Conservation (phyloP, 192 early-diverging fungal species). For the Backusella morwellensis region DNA sequence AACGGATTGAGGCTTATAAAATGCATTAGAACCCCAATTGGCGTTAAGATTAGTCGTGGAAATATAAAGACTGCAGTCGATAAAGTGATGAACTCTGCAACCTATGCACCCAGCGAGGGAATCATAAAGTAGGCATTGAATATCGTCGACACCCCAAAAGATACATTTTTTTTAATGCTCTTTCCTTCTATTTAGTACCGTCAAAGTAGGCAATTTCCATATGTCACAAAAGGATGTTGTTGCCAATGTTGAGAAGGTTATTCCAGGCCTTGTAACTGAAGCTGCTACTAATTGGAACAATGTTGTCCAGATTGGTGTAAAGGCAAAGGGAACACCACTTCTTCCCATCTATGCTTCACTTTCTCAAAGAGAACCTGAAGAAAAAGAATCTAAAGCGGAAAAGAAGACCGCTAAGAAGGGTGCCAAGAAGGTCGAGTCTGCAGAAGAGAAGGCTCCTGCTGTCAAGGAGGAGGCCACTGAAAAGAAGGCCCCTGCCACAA, state of each 20-base stretch:
- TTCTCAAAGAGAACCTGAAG: slow-evolving; percentile 22
- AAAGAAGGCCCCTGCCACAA: not conserved
- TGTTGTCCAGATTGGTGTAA: slow-evolving; percentile 80
- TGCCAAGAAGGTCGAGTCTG: not conserved
- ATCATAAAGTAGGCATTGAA: not conserved
- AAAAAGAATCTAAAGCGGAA: not conserved
- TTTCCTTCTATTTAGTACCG: slow-evolving; percentile 41
- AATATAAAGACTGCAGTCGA: slow-evolving; percentile 60
- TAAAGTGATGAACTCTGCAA: slow-evolving; percentile 57
- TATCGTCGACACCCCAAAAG: not conserved
- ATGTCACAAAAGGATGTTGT: slow-evolving; percentile 60
- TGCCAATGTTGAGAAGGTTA: slow-evolving; percentile 70
- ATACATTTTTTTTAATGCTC: not conserved
- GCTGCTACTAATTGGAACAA: slow-evolving; percentile 76
- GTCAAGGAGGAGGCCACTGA: not conserved
- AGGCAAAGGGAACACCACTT: slow-evolving; percentile 67
- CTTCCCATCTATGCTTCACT: slow-evolving; percentile 81
- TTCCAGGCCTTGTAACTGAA: slow-evolving; percentile 60
- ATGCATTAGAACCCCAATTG: slow-evolving; percentile 13
- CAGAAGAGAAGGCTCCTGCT: not conserved
- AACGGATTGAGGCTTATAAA: slow-evolving; percentile 16
- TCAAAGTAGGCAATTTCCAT: slow-evolving; percentile 69
- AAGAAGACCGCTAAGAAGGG: not conserved
- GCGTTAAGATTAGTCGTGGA: slow-evolving; percentile 47
- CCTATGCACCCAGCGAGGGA: slow-evolving; percentile 14